Evolutionary conservation across 768 basidiomycete species (phyloP).

Genomic region (Arthromyces matolae): DNA sequence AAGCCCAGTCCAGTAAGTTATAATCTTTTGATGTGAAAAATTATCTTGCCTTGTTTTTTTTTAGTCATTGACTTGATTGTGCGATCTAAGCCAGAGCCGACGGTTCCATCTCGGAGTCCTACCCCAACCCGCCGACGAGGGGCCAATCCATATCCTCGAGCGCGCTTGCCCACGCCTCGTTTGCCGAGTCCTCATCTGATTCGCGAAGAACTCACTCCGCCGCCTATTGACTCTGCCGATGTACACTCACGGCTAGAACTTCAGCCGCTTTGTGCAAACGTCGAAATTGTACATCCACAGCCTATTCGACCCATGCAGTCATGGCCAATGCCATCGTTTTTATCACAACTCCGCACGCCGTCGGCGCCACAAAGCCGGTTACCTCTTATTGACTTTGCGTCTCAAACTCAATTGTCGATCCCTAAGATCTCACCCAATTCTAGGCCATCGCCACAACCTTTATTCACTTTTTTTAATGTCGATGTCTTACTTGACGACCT

Average conservation of each 20-base stretch:
- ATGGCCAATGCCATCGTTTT: not conserved
- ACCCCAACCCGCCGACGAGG: conserved; percentile 20
- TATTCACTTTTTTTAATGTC: not conserved
- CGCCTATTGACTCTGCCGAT: no score
- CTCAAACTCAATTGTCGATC: not conserved
- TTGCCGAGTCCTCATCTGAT: not conserved
- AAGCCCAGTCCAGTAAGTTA: conserved; percentile 26
- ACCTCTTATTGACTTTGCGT: not conserved
- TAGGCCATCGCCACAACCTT: not conserved
- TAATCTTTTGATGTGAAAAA: no score
- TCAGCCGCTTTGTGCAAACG: not conserved
- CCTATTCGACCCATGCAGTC: not conserved
- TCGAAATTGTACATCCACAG: not conserved
- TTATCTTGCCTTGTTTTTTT: not conserved
- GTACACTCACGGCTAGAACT: no score
- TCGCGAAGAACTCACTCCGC: no score
- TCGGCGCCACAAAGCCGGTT: conserved; percentile 1
- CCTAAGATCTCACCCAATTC: no score
- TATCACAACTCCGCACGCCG: not conserved
- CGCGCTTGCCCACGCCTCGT: conserved; percentile 3
- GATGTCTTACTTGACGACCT: conserved; percentile 4
- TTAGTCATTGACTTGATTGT: conserved; percentile 23
- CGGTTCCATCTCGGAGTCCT: conserved; percentile 16
- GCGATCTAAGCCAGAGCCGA: not conserved
- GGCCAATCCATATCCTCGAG: conserved; percentile 12